Evolutionary conservation across 345 rosid species (phyloP).

Genomic region (Tarenaya hassleriana): DNA sequence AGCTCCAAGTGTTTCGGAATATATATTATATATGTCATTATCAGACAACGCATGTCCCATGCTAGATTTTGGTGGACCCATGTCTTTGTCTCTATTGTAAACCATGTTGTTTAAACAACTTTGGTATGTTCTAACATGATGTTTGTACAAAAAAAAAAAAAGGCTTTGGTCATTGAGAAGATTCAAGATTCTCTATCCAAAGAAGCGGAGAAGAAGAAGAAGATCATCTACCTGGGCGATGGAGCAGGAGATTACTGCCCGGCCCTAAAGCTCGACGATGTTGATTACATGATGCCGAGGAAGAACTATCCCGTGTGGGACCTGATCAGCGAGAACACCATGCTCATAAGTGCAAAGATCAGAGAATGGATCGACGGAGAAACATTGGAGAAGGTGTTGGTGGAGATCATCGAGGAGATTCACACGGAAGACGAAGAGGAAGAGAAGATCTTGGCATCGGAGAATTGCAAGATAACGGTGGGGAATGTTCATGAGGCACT

Average conservation of each 20-base stretch:
- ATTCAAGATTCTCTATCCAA: slow-evolving; percentile 44
- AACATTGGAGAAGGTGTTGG: slow-evolving; percentile 28
- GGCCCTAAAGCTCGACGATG: slow-evolving; percentile 44
- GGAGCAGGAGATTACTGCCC: slow-evolving; percentile 85
- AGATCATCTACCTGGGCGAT: slow-evolving; percentile 77
- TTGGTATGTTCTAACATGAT: neutral
- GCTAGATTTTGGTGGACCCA: neutral
- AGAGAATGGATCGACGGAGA: slow-evolving; percentile 77
- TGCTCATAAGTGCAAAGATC: slow-evolving; percentile 55
- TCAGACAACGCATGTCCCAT: slow-evolving; percentile 11
- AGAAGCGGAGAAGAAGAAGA: slow-evolving; percentile 40
- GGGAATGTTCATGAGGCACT: slow-evolving; percentile 28
- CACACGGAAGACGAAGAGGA: slow-evolving; percentile 2
- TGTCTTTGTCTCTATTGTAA: neutral
- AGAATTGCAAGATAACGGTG: slow-evolving; percentile 20
- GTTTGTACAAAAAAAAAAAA: neutral
- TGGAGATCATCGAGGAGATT: slow-evolving; percentile 16
- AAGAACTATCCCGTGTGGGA: slow-evolving; percentile 78
- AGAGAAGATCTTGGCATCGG: slow-evolving; percentile 19
- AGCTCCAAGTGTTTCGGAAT: neutral
- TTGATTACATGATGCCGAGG: slow-evolving; percentile 74
- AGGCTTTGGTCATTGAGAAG: slow-evolving; percentile 57
- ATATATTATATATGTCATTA: slow-evolving; percentile 10
- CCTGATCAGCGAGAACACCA: slow-evolving; percentile 48
- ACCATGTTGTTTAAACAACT: neutral